These are phyloP conservation scores for Colletotrichum sp. DNA, from an alignment of 2,329 filamentous ascomycete species.

Conservation along the genomic window DNA sequence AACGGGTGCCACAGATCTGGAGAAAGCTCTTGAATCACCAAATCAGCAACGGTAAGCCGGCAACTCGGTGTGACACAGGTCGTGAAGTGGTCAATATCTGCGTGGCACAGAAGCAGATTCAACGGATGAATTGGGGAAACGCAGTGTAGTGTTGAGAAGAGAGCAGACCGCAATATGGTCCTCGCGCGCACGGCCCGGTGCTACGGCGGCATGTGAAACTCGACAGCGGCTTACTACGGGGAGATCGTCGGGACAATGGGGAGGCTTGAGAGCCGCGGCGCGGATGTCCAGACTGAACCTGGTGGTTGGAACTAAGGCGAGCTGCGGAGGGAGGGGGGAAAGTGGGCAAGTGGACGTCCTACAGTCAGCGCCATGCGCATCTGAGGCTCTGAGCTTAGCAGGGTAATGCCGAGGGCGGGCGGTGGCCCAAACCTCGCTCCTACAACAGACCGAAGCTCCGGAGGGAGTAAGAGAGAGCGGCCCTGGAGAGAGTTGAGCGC, in stretches of 20 bases:
- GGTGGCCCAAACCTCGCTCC: not conserved
- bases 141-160: not conserved
- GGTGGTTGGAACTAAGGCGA: not conserved
- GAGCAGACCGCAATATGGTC: not conserved
- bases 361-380: not conserved
- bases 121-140: slow-evolving; percentile 11
- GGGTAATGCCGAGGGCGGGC: not conserved
- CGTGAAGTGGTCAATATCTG: not conserved
- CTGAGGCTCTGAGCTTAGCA: not conserved
- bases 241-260: slow-evolving; percentile 8
- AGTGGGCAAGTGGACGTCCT: not conserved
- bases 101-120: not conserved
- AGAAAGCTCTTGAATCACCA: not conserved
- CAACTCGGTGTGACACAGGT: slow-evolving; percentile 1
- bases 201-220: slow-evolving; percentile 12
- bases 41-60: not conserved
- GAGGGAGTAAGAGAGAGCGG: not conserved
- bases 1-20: not conserved
- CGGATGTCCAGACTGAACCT: not conserved
- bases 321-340: too few relatives aligned
- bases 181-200: slow-evolving; percentile 10
- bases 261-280: slow-evolving; percentile 6
- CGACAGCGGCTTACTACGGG: slow-evolving; percentile 4
- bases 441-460: not conserved
- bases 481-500: not conserved